A percentile compares a stretch with the other conserved stretches of the same genome.
Conservation (phyloP, 441 rosid genomes). For the Flueggea neowawraea region DNA sequence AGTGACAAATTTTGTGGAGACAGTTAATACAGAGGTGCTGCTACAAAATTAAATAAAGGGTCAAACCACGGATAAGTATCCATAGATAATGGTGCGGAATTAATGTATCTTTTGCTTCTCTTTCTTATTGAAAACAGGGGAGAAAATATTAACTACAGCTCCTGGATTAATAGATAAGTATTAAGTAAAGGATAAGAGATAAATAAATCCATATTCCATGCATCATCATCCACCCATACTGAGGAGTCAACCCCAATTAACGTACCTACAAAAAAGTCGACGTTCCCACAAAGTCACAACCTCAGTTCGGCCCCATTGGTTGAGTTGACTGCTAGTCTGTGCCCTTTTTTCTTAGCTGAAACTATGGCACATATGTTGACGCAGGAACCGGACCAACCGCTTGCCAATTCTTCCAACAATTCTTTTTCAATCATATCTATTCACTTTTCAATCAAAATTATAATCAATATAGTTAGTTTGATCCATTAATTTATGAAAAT, state of each 20-base stretch:
- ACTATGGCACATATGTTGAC: background rate
- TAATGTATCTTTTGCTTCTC: too few species aligned
- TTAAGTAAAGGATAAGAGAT: conserved; percentile 8
- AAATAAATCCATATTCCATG: background rate
- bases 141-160: conserved; percentile 1
- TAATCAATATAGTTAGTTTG: too few species aligned
- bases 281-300: background rate
- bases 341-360: conserved; percentile 2
- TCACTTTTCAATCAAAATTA: too few species aligned
- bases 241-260: too few species aligned
- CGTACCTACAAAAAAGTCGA: background rate
- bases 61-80: background rate
- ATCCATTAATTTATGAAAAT: too few species aligned
- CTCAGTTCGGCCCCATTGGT: too few species aligned
- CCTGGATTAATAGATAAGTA: conserved; percentile 7
- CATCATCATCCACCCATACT: too few species aligned
- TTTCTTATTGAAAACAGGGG: conserved; percentile 1
- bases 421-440: too few species aligned
- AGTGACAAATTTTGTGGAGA: background rate
- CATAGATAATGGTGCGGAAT: background rate
- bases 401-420: too few species aligned
- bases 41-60: background rate
- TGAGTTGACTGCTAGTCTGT: conserved; percentile 8
- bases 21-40: background rate
- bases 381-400: too few species aligned